Conservation (phyloP, 345 rosid species). For the Gossypium arboreum region DNA sequence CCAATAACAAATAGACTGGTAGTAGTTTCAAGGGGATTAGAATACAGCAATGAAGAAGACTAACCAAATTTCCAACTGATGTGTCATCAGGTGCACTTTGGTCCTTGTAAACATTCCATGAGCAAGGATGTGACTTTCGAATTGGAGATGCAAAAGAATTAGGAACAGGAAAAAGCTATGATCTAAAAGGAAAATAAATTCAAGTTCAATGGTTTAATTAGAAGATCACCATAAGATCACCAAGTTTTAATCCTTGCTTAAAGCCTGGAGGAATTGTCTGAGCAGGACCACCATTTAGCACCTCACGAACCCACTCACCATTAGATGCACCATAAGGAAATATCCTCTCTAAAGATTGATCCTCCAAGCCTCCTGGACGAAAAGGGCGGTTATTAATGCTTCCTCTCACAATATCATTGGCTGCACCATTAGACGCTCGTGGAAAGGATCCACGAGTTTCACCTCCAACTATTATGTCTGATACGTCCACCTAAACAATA, state of each 20-base stretch:
- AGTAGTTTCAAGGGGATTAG: constrained; percentile 9
- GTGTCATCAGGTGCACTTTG: constrained; percentile 30
- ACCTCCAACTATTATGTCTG: constrained; percentile 61
- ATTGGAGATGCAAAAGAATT: constrained; percentile 16
- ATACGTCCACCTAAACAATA: constrained; percentile 74
- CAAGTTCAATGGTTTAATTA: constrained; percentile 14
- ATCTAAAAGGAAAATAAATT: neutral
- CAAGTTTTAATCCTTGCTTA: constrained; percentile 77
- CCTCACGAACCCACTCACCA: constrained; percentile 80
- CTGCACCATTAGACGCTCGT: constrained; percentile 52
- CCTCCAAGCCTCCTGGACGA: constrained; percentile 90
- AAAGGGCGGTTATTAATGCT: constrained; percentile 89
- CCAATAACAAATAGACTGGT: neutral
- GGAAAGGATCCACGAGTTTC: constrained; percentile 65
- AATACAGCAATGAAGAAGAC: constrained; percentile 26
- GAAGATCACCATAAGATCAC: constrained; percentile 64
- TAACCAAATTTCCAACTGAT: constrained; percentile 60
- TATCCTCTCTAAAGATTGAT: constrained; percentile 51
- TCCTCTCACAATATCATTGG: constrained; percentile 83
- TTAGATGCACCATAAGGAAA: constrained; percentile 68
- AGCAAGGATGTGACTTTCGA: constrained; percentile 63
- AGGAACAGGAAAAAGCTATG: constrained; percentile 8
- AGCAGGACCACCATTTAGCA: constrained; percentile 69
- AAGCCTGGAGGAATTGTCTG: constrained; percentile 71
- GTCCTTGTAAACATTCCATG: constrained; percentile 73